These are phyloP conservation scores for Candida glucosophila DNA, from an alignment of 1,139 yeast species.

Conservation along the genomic window DNA sequence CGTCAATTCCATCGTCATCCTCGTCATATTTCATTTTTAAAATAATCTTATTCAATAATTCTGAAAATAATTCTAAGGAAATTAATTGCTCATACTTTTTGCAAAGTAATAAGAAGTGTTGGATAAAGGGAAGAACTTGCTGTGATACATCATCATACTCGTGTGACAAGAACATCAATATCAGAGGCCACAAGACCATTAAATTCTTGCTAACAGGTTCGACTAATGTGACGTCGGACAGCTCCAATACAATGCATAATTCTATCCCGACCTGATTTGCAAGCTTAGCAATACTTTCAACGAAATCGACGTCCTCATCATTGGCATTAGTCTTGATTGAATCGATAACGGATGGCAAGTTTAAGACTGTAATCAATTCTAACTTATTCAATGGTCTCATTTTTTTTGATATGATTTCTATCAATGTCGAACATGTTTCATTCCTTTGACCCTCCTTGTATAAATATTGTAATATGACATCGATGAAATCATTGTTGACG, in stretches of 20 bases:
- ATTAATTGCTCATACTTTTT: slow-evolving; percentile 43
- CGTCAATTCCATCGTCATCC: slow-evolving; percentile 57
- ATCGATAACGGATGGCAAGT: slow-evolving; percentile 49
- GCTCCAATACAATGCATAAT: slow-evolving; percentile 55
- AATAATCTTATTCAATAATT: slow-evolving; percentile 61
- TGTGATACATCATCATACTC: slow-evolving; percentile 85
- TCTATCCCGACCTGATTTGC: slow-evolving; percentile 72
- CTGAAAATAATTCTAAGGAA: slow-evolving; percentile 44
- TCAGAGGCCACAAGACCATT: slow-evolving; percentile 55
- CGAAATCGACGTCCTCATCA: slow-evolving; percentile 55
- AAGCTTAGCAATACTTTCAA: slow-evolving; percentile 69
- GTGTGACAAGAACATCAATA: slow-evolving; percentile 62
- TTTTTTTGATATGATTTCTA: slow-evolving; percentile 80
- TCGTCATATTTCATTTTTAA: slow-evolving; percentile 74
- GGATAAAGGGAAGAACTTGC: slow-evolving; percentile 74
- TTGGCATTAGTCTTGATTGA: slow-evolving; percentile 27
- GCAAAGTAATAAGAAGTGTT: slow-evolving; percentile 61
- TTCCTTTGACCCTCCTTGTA: slow-evolving; percentile 37
- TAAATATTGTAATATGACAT: slow-evolving; percentile 55
- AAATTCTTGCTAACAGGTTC: slow-evolving; percentile 25
- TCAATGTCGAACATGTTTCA: slow-evolving; percentile 63
- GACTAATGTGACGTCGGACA: slow-evolving; percentile 34
- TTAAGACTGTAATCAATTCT: slow-evolving; percentile 61
- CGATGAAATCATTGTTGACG: slow-evolving; percentile 57
- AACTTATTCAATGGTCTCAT: slow-evolving; percentile 87